phyloP scores from a whole-genome alignment of 441 rosid species.

The Melastoma candidum region DNA sequence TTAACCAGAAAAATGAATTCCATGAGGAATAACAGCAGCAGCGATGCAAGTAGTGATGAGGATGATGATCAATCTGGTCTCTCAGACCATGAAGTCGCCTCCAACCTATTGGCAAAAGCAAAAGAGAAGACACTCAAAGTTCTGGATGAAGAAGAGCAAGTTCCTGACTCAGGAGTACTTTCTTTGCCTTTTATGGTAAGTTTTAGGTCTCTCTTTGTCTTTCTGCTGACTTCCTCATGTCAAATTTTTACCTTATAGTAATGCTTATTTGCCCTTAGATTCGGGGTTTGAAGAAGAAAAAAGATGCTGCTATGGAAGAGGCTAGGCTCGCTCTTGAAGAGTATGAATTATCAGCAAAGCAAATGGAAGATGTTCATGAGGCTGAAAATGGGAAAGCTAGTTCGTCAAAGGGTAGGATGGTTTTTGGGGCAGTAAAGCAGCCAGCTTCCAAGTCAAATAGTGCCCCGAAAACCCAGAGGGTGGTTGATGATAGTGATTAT shows the following conservation, averaged over 20 bases:
- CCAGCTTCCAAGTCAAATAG: conserved; percentile 28
- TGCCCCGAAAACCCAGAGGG: conserved; percentile 30
- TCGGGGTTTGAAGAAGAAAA: conserved; percentile 65
- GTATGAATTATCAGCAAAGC: conserved; percentile 41
- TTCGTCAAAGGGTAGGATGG: conserved; percentile 57
- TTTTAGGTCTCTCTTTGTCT: not conserved
- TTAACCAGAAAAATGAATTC: conserved; percentile 84
- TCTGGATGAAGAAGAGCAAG: conserved; percentile 56
- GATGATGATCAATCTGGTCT: conserved; percentile 36
- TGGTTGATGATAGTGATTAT: conserved; percentile 40
- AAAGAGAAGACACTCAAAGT: conserved; percentile 59
- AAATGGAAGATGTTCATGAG: conserved; percentile 31
- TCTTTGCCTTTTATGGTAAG: conserved; percentile 94
- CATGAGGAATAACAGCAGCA: conserved; percentile 45
- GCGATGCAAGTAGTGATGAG: conserved; percentile 68
- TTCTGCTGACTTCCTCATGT: conserved; percentile 6
- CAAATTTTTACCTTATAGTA: conserved; percentile 1
- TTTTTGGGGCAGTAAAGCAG: conserved; percentile 53
- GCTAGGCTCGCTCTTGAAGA: conserved; percentile 71
- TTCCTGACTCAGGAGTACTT: conserved; percentile 61
- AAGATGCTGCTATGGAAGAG: conserved; percentile 62
- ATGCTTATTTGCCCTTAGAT: conserved; percentile 27
- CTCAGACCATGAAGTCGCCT: conserved; percentile 44
- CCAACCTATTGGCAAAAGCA: conserved; percentile 52
- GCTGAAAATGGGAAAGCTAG: conserved; percentile 26